Base-by-base conservation (phyloP, 2,329 filamentous ascomycete genomes). In the Ophiostoma populinum region DNA sequence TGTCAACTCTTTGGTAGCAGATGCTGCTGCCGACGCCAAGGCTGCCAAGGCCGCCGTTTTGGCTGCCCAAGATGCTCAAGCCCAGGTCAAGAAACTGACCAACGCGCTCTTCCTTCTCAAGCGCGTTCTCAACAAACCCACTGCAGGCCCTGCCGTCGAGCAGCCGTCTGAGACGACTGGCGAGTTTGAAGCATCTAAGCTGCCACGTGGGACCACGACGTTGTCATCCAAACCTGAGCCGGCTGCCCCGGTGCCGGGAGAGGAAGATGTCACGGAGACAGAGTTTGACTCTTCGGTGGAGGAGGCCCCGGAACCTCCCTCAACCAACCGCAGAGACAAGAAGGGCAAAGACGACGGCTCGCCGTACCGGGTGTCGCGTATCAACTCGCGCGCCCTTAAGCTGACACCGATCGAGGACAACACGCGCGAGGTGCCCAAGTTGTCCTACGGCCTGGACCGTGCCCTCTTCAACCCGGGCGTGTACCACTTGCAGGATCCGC, bases 401-500 rank as follows among this genome's bases (percentile, higher is more conserved):
- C 39, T 57, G 17, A 36, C 18, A 5, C 52, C 59, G 8, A 45
- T 63, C 8, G 42, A 51, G 2, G 50, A 50, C 20, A 36, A 43
- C 8, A 48, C 54, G 27, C 47, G 51, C 8, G 48, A 52, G 4
- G 64, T 72, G 9, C 80, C 83, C 1, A 56, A 56, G 18, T 59
- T 93, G 2, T 62, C 70, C 2, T 78, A 90, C 50, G 78, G 80
- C 6, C 62, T 94, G 21, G 82, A 92, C 42, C 69, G 85, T 38
- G 87, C 92, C n/a, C 60, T 98, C 3, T 98, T 98, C 65, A 98
- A 94, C 48, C 78, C 78, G 2, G 86, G 90, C 16, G 81, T 94
- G 24, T 93, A 94, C 52, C 76, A 82, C 34, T 67, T 98, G 34
- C 86, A 92, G 55, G 90, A 98, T 52, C 75, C 78, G 17, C 71